Conservation (phyloP, 768 basidiomycete genomes). For the Exsudoporus frostii region DNA sequence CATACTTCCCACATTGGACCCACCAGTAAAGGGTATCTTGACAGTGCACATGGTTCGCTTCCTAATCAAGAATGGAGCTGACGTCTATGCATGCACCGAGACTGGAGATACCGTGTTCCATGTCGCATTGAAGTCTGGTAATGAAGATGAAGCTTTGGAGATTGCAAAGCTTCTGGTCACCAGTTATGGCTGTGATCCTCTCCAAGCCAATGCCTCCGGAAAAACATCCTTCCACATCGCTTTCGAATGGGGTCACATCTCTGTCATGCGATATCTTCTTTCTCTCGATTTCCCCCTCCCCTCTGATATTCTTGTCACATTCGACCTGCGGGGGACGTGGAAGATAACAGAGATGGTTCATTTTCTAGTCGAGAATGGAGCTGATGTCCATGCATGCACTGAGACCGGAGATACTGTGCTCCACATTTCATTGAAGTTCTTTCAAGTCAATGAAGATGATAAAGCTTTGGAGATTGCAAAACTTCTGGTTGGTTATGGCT, state of each 20-base stretch:
- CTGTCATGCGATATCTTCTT: not conserved
- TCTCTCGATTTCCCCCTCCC: not conserved
- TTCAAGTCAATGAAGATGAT: too few species aligned
- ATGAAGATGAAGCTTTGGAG: not conserved
- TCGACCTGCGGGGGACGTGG: too few species aligned
- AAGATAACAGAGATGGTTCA: too few species aligned
- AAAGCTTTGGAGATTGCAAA: not conserved
- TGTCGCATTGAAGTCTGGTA: not conserved
- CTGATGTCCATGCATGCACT: not conserved
- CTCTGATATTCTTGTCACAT: not conserved
- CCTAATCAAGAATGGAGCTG: not conserved
- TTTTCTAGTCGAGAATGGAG: not conserved
- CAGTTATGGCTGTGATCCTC: not conserved
- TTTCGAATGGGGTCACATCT: not conserved
- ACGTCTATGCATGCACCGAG: not conserved
- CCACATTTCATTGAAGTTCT: not conserved
- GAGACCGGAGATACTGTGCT: not conserved
- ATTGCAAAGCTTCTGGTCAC: too few species aligned
- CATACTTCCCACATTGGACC: not conserved
- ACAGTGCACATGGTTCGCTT: not conserved
- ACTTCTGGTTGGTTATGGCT: not conserved
- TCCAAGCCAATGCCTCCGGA: not conserved
- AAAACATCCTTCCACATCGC: not conserved
- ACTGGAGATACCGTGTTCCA: not conserved
- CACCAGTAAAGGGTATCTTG: too few species aligned